Base-by-base conservation (phyloP, 2,329 filamentous ascomycete species). In the Drechslerella dactyloides region DNA sequence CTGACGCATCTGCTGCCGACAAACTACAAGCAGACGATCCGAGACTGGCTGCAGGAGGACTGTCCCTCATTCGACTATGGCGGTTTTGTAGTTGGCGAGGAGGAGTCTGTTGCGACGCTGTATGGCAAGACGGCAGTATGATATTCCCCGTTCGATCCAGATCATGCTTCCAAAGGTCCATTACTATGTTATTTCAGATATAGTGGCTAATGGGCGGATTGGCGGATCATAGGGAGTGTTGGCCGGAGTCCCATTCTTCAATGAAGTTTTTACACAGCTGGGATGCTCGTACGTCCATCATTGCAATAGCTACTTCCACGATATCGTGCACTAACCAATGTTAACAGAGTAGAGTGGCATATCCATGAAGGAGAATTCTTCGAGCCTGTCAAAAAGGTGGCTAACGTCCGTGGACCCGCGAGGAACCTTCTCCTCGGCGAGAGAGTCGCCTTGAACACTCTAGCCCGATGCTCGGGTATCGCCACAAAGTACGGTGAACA, bases 31-130 rank as follows among this genome's bases (percentile, higher is more conserved):
- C 85, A 87, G 55, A 85, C 88, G 75, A 86, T 97, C 74, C 85
- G 88, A 23, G 82, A 85, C 77, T 99, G 94, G 94, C 89, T 97
- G 13, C 90, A 92, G 77, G 94, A 99, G 81, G 94, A 99, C 82
- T 96, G 92, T 1, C 94, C 94, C 2, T 94, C 91, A 59, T 93
- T 96, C 81, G 94, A 99, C 83, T 97, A 96, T 79, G 94, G 91
- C 77, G 94, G 94, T 72, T 99, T 96, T 80, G 94, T 99, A 5
- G 94, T 99, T 23, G 94, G 94, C 74, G 86, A 90, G 42, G 82
- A 81, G 27, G 80, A 82, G 7, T 85, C 86, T 68, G 85, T 84
- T 13, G 88, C 88, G 19, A 89, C 86, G 2, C 84, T 90, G 42
- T 89, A 85, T 81, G 86, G 84, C 72, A 90, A 90, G 79, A 87